Evolutionary conservation across 176 grass and related monocot species (phyloP), one percentile per base, ranked within the genome.

Genomic region (Carex cristatella): DNA sequence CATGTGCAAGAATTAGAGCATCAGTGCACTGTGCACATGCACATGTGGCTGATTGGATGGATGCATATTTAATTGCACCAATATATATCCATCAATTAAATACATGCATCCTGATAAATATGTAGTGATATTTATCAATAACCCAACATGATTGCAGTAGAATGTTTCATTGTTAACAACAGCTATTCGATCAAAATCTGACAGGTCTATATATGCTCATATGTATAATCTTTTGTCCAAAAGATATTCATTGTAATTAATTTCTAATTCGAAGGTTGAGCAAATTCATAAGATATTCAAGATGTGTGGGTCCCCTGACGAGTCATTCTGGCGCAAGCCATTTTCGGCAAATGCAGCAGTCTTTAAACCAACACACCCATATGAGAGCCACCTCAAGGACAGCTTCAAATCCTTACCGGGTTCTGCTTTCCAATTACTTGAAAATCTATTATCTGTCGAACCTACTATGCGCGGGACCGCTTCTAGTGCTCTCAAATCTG

Each of bases 281-380:
- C 97, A 99, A 91, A 92, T 99, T 61, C 97, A 99, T 87, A 91
- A 88, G 82, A 96, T 99, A 84, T 95, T 99, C 85, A 99, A 99
- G 87, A 89, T 99, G 58, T 99, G 93, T 64, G 97, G 97, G 42
- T 95, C 93, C 23, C 97, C 93, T 81, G 79, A 82, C 0, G 97
- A 99, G 2, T 82, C 69, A 8, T 99, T 89, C 90, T 99, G 97
- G 97, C 84, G 23, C 19, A 89, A 88, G 28, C 40, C 87, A 11
- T 85, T 82, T 13, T 19, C 88, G 61, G 69, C 95, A 13, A 86
- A 93, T 59, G 87, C 91, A 33, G 89, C 93, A 38, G 84, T 87
- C 15, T 99, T 99, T 86, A 91, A 92, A 32, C 93, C 91, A 40
- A 88, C 91, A 16, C 89, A 91, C 0, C 87, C 87, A 0, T 94